These are phyloP conservation scores for Globisporangium irregulare DNA, from an alignment of 352 stramenopile species.

Conservation along the genomic window DNA sequence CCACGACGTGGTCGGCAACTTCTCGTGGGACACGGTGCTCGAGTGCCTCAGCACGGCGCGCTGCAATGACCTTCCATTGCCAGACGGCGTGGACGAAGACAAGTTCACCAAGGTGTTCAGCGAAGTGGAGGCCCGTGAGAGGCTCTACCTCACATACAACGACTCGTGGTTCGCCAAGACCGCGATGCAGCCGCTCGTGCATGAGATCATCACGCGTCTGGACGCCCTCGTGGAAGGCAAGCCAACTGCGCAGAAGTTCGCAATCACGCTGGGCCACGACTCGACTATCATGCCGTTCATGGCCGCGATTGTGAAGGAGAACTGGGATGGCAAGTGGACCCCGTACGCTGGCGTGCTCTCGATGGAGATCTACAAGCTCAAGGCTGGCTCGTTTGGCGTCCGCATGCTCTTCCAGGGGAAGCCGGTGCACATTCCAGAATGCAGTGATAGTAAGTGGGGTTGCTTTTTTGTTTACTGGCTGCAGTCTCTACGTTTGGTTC, in stretches of 20 bases:
- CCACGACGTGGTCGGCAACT: conserved; percentile 62
- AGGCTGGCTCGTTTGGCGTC: conserved; percentile 44
- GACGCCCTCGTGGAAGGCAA: conserved; percentile 43
- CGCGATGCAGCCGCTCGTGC: conserved; percentile 80
- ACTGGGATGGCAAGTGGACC: conserved; percentile 84
- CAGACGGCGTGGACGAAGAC: conserved; percentile 56
- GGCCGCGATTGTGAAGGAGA: conserved; percentile 58
- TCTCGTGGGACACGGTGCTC: conserved; percentile 74
- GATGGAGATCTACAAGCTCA: conserved; percentile 83
- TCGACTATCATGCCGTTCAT: conserved; percentile 87
- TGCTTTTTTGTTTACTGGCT: not conserved
- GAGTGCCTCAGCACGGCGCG: conserved; percentile 80
- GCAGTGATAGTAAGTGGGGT: conserved; percentile 56
- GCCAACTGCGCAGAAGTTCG: conserved; percentile 47
- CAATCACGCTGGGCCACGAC: conserved; percentile 81
- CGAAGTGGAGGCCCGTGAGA: conserved; percentile 68
- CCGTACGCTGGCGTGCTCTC: conserved; percentile 76
- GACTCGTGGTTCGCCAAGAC: conserved; percentile 81
- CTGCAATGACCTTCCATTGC: conserved; percentile 74
- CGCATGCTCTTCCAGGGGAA: conserved; percentile 79
- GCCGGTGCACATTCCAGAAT: conserved; percentile 66
- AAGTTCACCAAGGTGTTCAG: conserved; percentile 77
- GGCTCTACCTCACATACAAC: conserved; percentile 69
- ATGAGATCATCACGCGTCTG: conserved; percentile 64
- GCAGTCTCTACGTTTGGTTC: too few species aligned